Conservation (phyloP, 108 stramenopile species). For the Mediolabrus comicus region DNA sequence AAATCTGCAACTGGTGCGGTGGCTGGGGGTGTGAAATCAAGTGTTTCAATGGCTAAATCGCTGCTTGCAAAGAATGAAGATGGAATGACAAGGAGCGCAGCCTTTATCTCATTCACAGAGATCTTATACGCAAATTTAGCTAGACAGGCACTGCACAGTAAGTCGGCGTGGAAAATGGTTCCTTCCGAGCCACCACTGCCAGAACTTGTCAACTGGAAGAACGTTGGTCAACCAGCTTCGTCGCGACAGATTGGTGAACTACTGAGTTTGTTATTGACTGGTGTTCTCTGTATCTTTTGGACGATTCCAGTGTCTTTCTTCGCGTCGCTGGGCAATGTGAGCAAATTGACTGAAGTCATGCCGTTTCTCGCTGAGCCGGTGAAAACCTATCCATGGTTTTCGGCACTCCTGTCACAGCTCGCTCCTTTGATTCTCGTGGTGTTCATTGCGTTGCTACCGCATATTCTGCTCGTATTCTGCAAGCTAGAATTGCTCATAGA, state of each 20-base stretch:
- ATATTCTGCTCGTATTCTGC: constrained; percentile 30
- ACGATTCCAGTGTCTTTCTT: constrained; percentile 65
- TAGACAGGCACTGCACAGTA: constrained; percentile 13
- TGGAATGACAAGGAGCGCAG: constrained; percentile 21
- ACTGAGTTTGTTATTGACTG: constrained; percentile 43
- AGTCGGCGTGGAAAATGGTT: constrained; percentile 12
- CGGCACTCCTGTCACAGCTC: constrained; percentile 43
- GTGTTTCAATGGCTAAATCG: background rate
- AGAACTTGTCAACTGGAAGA: constrained; percentile 47
- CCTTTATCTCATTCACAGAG: constrained; percentile 22
- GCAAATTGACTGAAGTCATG: constrained; percentile 39
- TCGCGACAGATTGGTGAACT: constrained; percentile 54
- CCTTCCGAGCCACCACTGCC: constrained; percentile 15
- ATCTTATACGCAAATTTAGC: constrained; percentile 19
- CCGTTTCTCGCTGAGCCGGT: constrained; percentile 36
- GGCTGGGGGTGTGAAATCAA: background rate
- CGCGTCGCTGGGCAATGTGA: constrained; percentile 53
- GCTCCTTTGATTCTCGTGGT: constrained; percentile 59
- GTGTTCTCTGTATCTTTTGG: constrained; percentile 57
- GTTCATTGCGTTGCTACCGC: constrained; percentile 35
- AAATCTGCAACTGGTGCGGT: background rate
- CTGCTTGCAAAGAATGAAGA: constrained; percentile 13
- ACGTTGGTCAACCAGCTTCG: constrained; percentile 52
- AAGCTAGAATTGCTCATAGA: constrained; percentile 59
- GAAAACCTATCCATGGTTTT: constrained; percentile 45